Conservation (phyloP, 2,329 filamentous ascomycete species). For the Rhinocladiella similis region DNA sequence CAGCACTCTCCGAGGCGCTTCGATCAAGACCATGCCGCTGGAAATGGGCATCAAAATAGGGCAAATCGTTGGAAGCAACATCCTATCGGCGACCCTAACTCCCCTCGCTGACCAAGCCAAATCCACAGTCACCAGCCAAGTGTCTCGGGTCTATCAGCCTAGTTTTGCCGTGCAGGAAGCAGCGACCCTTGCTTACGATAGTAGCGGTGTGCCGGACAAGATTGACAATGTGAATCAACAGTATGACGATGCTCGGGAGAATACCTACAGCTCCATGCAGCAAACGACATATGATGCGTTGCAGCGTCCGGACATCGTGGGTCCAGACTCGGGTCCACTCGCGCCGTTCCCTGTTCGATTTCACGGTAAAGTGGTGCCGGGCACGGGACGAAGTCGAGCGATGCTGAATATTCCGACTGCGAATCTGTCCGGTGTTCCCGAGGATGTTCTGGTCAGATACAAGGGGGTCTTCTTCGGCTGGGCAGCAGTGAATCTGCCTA, state of each 20-base stretch:
- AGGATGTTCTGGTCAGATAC: constrained; percentile 55
- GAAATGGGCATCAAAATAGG: constrained; percentile 64
- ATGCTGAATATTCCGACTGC: constrained; percentile 55
- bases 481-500: constrained; percentile 48
- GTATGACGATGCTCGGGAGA: constrained; percentile 35
- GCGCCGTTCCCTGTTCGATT: constrained; percentile 57
- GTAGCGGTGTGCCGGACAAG: constrained; percentile 34
- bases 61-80: constrained; percentile 37
- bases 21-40: constrained; percentile 63
- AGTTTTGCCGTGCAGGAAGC: constrained; percentile 35
- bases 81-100: constrained; percentile 48
- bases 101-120: constrained; percentile 40
- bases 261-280: constrained; percentile 22
- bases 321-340: constrained; percentile 53
- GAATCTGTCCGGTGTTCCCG: constrained; percentile 54
- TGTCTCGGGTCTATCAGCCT: constrained; percentile 32
- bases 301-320: constrained; percentile 42
- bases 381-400: constrained; percentile 43
- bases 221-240: constrained; percentile 39
- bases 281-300: constrained; percentile 28
- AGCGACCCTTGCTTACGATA: constrained; percentile 35
- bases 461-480: constrained; percentile 67
- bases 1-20: constrained; percentile 64
- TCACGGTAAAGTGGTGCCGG: constrained; percentile 48
- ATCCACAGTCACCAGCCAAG: constrained; percentile 12